phyloP scores from a whole-genome alignment of 164 flowering plant species.

The Chloranthus sessilifolius region DNA sequence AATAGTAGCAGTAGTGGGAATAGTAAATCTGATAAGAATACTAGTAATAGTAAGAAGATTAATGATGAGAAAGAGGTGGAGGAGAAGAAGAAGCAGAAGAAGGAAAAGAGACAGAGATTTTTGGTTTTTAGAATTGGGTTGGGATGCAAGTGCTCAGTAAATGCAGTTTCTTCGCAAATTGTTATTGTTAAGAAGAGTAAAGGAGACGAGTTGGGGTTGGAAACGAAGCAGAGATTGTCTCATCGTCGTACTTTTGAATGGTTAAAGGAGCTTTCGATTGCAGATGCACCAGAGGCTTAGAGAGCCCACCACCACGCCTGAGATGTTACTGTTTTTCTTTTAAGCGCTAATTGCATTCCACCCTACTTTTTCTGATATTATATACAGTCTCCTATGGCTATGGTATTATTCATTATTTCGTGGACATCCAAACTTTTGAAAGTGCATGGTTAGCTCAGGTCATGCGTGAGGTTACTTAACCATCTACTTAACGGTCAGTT shows the following conservation, averaged over 20 bases:
- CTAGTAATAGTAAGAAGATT: slow-evolving; percentile 6
- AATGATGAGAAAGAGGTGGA: background rate
- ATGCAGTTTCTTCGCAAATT: slow-evolving; percentile 28
- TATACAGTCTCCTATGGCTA: too few relatives aligned
- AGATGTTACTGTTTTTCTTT: background rate
- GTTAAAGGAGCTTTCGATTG: slow-evolving; percentile 66
- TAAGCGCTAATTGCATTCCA: background rate
- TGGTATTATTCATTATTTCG: too few relatives aligned
- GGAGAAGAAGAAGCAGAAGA: slow-evolving; percentile 8
- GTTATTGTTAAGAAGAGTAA: slow-evolving; percentile 14
- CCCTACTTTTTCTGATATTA: too few relatives aligned
- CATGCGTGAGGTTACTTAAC: too few relatives aligned
- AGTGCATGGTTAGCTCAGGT: too few relatives aligned
- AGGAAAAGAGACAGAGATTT: slow-evolving; percentile 9
- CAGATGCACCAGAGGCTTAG: slow-evolving; percentile 14
- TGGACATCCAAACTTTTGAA: too few relatives aligned
- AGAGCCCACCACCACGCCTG: background rate
- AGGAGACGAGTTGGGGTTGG: slow-evolving; percentile 19
- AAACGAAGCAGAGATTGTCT: slow-evolving; percentile 41
- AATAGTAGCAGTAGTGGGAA: slow-evolving; percentile 34
- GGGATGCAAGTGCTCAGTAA: slow-evolving; percentile 56
- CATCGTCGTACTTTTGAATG: slow-evolving; percentile 71
- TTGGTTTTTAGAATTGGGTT: slow-evolving; percentile 11
- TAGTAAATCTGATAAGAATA: too few relatives aligned
- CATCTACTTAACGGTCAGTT: too few relatives aligned